Evolutionary conservation across 2,329 filamentous ascomycete genomes (phyloP).

Genomic region (Fusarium hostae): DNA sequence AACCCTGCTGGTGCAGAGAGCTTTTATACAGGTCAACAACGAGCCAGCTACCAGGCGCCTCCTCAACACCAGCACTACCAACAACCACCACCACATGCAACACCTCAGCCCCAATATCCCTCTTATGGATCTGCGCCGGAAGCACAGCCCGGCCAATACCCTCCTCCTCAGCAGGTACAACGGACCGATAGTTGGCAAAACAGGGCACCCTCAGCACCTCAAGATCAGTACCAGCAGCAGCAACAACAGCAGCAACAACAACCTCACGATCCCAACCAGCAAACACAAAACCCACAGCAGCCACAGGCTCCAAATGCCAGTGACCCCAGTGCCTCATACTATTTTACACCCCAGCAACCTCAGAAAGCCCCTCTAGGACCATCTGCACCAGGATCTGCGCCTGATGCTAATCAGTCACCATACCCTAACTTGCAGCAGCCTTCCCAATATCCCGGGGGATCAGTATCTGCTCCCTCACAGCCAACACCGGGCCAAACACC

Average conservation of each 20-base stretch:
- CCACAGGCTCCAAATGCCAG: conserved; percentile 46
- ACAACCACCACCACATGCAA: conserved; percentile 46
- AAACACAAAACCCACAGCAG: conserved; percentile 47
- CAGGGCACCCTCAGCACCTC: conserved; percentile 52
- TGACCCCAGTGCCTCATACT: conserved; percentile 68
- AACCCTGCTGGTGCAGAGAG: conserved; percentile 73
- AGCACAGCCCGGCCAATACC: conserved; percentile 56
- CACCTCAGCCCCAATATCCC: conserved; percentile 54
- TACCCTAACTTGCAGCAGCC: conserved; percentile 64
- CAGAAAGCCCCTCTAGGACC: conserved; percentile 52
- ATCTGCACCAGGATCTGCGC: conserved; percentile 52
- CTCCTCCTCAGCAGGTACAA: conserved; percentile 59
- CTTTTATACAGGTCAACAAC: conserved; percentile 80
- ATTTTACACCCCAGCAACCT: conserved; percentile 60
- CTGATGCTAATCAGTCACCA: conserved; percentile 59
- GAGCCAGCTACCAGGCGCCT: conserved; percentile 64
- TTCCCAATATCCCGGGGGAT: conserved; percentile 57
- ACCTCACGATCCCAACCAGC: conserved; percentile 42
- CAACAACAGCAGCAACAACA: conserved; percentile 15
- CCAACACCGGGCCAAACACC: conserved; percentile 47
- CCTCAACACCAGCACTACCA: conserved; percentile 48
- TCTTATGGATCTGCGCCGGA: conserved; percentile 56
- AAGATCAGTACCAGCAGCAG: conserved; percentile 47
- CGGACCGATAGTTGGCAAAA: conserved; percentile 64
- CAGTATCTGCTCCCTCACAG: conserved; percentile 51